Conservation (phyloP, 768 basidiomycete species). For the Suillus subaureus region DNA sequence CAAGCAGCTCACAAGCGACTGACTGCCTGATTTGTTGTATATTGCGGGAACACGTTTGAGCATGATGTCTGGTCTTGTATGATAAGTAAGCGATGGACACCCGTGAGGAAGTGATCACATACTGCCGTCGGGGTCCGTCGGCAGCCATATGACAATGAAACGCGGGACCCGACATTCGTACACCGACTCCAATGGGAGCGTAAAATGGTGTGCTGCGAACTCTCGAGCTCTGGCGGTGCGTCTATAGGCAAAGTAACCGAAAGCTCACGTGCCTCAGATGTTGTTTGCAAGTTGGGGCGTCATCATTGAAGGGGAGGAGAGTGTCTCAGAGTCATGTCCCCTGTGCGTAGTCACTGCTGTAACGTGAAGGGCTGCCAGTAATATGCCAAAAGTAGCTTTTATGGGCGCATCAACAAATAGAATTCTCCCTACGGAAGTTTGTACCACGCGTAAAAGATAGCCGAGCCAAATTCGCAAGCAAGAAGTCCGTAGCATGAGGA, state of each 20-base stretch:
- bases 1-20: neutral
- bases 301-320: neutral
- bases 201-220: neutral
- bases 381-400: neutral
- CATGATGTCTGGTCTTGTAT: neutral
- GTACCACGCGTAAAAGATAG: neutral
- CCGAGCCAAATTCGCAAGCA: neutral
- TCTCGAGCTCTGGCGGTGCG: neutral
- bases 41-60: neutral
- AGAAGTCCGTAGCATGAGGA: neutral
- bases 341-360: neutral
- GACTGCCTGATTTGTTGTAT: neutral
- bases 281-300: neutral
- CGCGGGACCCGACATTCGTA: neutral
- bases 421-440: neutral
- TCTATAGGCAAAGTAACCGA: neutral
- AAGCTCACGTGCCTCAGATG: neutral
- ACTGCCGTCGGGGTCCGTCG: neutral
- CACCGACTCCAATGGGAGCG: neutral
- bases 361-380: neutral
- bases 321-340: neutral
- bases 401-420: neutral
- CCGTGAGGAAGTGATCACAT: neutral
- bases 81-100: neutral
- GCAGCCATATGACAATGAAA: neutral